Conservation (phyloP, 176 grass and related monocot species). For the Thinopyrum elongatum region DNA sequence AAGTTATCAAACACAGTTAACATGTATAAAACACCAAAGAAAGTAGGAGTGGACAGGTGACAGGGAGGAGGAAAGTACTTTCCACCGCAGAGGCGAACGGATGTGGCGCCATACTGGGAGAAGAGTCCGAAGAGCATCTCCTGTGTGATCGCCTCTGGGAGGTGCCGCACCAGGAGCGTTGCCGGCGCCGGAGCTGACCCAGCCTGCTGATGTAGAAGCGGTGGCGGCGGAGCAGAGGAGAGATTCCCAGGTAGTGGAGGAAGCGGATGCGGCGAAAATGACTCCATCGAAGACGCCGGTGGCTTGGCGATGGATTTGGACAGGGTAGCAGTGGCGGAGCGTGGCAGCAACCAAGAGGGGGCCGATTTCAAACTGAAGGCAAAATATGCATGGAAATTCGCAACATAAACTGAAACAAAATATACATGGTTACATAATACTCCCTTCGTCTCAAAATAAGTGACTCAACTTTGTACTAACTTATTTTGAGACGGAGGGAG, state of each 20-base stretch:
- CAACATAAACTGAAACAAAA: no score
- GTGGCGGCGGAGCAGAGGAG: neutral
- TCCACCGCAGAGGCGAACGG: constrained; percentile 74
- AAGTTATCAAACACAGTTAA: neutral
- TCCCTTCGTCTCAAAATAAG: no score
- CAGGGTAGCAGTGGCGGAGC: neutral
- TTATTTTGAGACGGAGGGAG: no score
- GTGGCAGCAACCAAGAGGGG: no score
- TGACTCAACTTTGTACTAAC: no score
- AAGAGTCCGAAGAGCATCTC: constrained; percentile 86
- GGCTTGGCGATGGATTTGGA: neutral
- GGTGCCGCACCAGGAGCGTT: constrained; percentile 84
- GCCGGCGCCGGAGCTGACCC: constrained; percentile 17
- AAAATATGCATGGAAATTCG: no score
- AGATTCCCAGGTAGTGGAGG: neutral
- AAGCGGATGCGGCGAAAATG: constrained; percentile 11
- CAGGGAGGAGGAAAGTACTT: constrained; percentile 44
- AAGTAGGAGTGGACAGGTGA: neutral
- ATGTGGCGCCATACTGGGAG: constrained; percentile 80
- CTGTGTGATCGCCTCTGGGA: constrained; percentile 77
- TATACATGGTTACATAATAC: no score
- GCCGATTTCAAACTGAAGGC: no score
- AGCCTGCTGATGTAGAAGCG: neutral
- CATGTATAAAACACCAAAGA: neutral
- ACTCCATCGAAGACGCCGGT: constrained; percentile 19